These are phyloP conservation scores for Fusarium lyarnte DNA, from an alignment of 2,329 filamentous ascomycete species.

Conservation along the genomic window DNA sequence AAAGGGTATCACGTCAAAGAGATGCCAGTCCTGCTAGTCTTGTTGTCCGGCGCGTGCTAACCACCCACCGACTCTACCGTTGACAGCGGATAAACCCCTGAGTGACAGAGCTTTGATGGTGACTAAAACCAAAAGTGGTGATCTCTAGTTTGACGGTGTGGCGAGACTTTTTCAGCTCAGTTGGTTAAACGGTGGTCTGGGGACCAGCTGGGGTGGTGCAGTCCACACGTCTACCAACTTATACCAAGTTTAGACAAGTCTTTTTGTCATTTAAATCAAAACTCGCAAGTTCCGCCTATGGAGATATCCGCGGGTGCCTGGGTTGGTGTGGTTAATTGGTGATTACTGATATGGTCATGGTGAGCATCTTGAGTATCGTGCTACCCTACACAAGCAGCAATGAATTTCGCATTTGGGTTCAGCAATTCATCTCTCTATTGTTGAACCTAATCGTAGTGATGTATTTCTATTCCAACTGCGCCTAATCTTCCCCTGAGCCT, in stretches of 20 bases:
- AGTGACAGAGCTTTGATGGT: not conserved
- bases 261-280: not conserved
- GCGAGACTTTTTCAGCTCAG: not conserved
- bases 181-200: not conserved
- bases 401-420: too few species aligned
- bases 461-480: too few species aligned
- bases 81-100: constrained; percentile 10
- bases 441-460: too few species aligned
- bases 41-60: constrained; percentile 1
- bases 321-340: not conserved
- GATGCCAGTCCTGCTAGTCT: not conserved
- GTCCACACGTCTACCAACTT: not conserved
- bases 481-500: too few species aligned
- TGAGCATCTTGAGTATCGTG: not conserved
- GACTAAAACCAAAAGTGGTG: not conserved
- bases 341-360: not conserved
- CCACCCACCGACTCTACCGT: constrained; percentile 6
- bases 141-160: not conserved
- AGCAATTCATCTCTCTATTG: too few species aligned
- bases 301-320: not conserved
- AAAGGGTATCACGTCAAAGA: not conserved
- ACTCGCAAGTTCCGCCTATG: not conserved
- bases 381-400: not conserved
- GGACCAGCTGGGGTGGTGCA: too few species aligned
- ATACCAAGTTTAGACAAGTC: not conserved